A percentile compares a stretch with the other conserved stretches of the same genome.
Evolutionary conservation across 139 green algal genomes (phyloP).

Genomic region (Closterium sp.): DNA sequence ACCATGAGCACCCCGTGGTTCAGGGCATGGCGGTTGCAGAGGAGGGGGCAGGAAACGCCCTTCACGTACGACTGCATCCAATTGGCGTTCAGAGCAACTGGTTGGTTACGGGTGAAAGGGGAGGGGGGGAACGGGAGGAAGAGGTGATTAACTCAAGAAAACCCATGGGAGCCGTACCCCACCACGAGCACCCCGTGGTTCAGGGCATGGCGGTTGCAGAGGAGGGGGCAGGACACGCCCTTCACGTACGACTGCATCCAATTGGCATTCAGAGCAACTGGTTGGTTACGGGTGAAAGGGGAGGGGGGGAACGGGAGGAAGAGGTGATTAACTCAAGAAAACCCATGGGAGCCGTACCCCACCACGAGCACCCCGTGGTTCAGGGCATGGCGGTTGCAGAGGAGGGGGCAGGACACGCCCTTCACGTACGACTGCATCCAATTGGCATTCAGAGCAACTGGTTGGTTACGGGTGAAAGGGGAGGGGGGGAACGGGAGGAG

Average conservation of each 20-base stretch:
- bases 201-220: conserved; percentile 59
- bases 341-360: conserved; percentile 55
- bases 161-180: conserved; percentile 31
- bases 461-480: no score
- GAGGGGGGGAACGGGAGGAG: no score
- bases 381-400: no score
- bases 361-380: no score
- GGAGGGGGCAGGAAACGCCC: conserved; percentile 57
- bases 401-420: no score
- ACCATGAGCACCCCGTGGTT: conserved; percentile 77
- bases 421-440: no score
- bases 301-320: not conserved
- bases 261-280: conserved; percentile 66
- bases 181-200: conserved; percentile 76
- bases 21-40: conserved; percentile 60
- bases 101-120: not conserved
- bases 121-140: not conserved
- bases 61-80: conserved; percentile 59
- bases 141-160: not conserved
- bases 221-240: conserved; percentile 55
- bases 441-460: no score
- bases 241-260: conserved; percentile 58
- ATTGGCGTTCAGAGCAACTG: conserved; percentile 67
- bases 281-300: conserved; percentile 1
- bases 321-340: no score